Percentiles rank a stretch among this genome's conserved stretches.
Evolutionary conservation across 1,284 basidiomycete genomes (phyloP).

Genomic region (Neonothopanus nambi): DNA sequence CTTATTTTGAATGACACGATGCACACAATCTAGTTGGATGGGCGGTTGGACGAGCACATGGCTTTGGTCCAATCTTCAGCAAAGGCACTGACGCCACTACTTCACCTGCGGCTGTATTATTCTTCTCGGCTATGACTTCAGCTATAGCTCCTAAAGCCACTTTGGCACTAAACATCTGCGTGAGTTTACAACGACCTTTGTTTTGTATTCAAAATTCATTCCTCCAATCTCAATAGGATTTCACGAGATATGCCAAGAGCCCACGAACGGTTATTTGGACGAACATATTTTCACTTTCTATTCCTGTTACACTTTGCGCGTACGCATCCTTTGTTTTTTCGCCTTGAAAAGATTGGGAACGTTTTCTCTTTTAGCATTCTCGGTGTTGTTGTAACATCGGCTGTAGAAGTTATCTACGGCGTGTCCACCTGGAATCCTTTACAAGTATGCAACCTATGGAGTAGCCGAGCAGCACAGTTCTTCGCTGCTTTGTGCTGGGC

Average conservation of each 20-base stretch:
- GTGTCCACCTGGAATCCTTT: slow-evolving; percentile 51
- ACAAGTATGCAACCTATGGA: slow-evolving; percentile 53
- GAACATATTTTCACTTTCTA: slow-evolving; percentile 23
- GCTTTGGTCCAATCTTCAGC: slow-evolving; percentile 24
- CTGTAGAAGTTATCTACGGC: slow-evolving; percentile 39
- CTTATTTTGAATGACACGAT: neutral
- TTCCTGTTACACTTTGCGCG: slow-evolving; percentile 26
- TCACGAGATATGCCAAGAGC: slow-evolving; percentile 24
- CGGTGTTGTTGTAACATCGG: slow-evolving; percentile 21
- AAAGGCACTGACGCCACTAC: slow-evolving; percentile 17
- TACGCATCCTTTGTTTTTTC: slow-evolving; percentile 4
- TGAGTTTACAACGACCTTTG: too few species aligned
- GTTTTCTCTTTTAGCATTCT: slow-evolving; percentile 19
- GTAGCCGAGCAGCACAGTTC: slow-evolving; percentile 68
- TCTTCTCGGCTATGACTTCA: slow-evolving; percentile 27
- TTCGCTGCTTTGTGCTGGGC: slow-evolving; percentile 59
- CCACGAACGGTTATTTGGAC: slow-evolving; percentile 24
- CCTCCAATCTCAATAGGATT: slow-evolving; percentile 16
- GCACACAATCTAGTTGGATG: slow-evolving; percentile 23
- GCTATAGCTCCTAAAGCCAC: slow-evolving; percentile 26
- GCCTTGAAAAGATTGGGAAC: too few species aligned
- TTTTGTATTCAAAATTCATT: neutral
- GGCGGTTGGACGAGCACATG: slow-evolving; percentile 22
- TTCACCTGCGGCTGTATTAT: slow-evolving; percentile 17
- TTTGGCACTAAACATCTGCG: slow-evolving; percentile 22